Conservation (phyloP, 2,329 filamentous ascomycete species). For the Xylariaceae sp. region DNA sequence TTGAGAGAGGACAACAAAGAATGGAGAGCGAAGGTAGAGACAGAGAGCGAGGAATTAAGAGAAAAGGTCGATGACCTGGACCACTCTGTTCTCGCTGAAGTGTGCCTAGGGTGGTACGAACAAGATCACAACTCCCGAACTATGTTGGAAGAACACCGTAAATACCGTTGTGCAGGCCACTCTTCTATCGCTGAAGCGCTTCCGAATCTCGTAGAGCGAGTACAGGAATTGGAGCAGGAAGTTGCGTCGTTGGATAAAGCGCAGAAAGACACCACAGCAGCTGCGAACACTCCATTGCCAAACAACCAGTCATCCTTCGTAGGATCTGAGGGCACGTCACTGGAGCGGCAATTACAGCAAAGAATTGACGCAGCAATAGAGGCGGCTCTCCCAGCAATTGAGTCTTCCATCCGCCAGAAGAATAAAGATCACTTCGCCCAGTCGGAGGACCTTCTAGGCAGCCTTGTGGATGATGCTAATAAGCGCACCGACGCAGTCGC, state of each 20-base stretch:
- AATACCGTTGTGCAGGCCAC: slow-evolving; percentile 1
- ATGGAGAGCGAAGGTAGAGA: neutral
- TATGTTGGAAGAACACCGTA: slow-evolving; percentile 8
- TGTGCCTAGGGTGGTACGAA: slow-evolving; percentile 11
- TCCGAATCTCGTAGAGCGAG: too few relatives aligned
- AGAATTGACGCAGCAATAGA: slow-evolving; percentile 4
- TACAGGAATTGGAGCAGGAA: too few relatives aligned
- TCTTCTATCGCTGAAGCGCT: too few relatives aligned
- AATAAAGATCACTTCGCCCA: slow-evolving; percentile 1
- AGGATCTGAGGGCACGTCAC: too few relatives aligned
- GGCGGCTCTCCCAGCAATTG: neutral
- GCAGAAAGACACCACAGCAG: neutral
- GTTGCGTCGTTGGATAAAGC: neutral
- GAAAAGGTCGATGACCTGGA: slow-evolving; percentile 15
- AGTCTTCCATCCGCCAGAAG: slow-evolving; percentile 3
- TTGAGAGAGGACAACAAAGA: neutral
- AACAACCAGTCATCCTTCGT: neutral
- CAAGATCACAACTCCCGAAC: slow-evolving; percentile 8
- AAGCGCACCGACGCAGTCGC: slow-evolving; percentile 7
- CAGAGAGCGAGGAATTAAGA: neutral
- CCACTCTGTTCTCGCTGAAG: slow-evolving; percentile 5
- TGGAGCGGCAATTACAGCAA: too few relatives aligned
- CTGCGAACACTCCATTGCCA: neutral
- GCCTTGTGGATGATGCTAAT: slow-evolving; percentile 15
- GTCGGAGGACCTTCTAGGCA: slow-evolving; percentile 13